Conservation (phyloP, 805 yeast genomes). For the Lachancea cidri region DNA sequence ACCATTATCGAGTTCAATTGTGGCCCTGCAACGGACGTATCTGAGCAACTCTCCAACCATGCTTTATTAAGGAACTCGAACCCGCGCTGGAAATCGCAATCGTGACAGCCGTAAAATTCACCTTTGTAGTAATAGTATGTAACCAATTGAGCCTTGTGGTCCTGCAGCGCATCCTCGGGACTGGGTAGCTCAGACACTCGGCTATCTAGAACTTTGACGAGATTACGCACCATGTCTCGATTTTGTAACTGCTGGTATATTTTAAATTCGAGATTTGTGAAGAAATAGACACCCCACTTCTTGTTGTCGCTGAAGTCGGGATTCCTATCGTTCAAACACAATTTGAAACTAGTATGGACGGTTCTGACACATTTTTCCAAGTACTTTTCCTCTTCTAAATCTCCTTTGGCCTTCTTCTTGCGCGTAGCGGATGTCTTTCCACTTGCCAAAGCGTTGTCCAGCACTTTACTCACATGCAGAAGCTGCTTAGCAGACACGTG, state of each 20-base stretch:
- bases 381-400: slow-evolving; percentile 29
- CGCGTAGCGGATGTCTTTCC: neutral
- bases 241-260: slow-evolving; percentile 64
- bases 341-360: slow-evolving; percentile 66
- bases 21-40: slow-evolving; percentile 4
- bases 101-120: slow-evolving; percentile 53
- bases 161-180: slow-evolving; percentile 26
- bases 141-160: slow-evolving; percentile 49
- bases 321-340: slow-evolving; percentile 74
- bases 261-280: slow-evolving; percentile 63
- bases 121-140: slow-evolving; percentile 68
- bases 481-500: slow-evolving; percentile 20
- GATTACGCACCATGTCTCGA: slow-evolving; percentile 65
- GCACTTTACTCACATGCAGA: slow-evolving; percentile 8
- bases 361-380: slow-evolving; percentile 56
- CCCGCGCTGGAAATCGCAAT: slow-evolving; percentile 51
- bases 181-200: slow-evolving; percentile 43
- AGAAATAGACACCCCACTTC: slow-evolving; percentile 60
- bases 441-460: slow-evolving; percentile 1
- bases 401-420: slow-evolving; percentile 13
- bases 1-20: slow-evolving; percentile 42
- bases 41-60: slow-evolving; percentile 14
- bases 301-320: slow-evolving; percentile 46
- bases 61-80: slow-evolving; percentile 51
- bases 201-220: slow-evolving; percentile 57